Conservation (phyloP, 2,329 filamentous ascomycete genomes). For the Ascochyta lentis region DNA sequence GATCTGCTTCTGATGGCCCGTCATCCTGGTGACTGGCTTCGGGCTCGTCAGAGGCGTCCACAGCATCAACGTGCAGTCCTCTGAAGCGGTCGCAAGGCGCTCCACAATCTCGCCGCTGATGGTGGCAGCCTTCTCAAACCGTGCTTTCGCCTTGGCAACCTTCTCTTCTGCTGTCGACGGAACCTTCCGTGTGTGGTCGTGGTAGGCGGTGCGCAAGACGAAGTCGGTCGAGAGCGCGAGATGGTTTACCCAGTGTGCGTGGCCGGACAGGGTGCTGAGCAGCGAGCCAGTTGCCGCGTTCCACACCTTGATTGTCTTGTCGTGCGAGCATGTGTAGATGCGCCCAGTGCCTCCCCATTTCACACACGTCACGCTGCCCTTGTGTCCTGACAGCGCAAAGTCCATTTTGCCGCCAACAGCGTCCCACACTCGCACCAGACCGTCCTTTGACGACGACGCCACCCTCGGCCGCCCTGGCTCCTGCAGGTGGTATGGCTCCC, state of each 20-base stretch:
- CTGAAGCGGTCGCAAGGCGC: slow-evolving; percentile 85
- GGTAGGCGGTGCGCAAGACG: slow-evolving; percentile 82
- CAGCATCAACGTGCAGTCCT: slow-evolving; percentile 95
- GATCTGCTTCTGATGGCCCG: slow-evolving; percentile 96
- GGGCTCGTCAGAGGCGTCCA: slow-evolving; percentile 81
- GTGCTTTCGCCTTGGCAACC: slow-evolving; percentile 74
- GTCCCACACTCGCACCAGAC: slow-evolving; percentile 86
- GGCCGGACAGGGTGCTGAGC: slow-evolving; percentile 77
- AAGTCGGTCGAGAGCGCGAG: slow-evolving; percentile 93
- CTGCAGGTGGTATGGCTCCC: slow-evolving; percentile 93
- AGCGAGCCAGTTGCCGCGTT: slow-evolving; percentile 79
- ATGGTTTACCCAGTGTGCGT: slow-evolving; percentile 96
- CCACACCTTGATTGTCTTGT: slow-evolving; percentile 94
- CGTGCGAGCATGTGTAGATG: slow-evolving; percentile 69
- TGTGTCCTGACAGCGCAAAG: slow-evolving; percentile 85
- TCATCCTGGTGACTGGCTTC: slow-evolving; percentile 85
- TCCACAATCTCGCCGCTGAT: slow-evolving; percentile 80
- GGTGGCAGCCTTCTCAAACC: slow-evolving; percentile 85
- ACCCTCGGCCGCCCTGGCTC: slow-evolving; percentile 74
- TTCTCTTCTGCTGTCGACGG: slow-evolving; percentile 75
- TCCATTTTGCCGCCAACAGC: slow-evolving; percentile 79
- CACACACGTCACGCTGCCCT: slow-evolving; percentile 86
- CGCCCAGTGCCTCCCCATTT: slow-evolving; percentile 88
- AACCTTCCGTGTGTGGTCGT: slow-evolving; percentile 77
- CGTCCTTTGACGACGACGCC: slow-evolving; percentile 88